A percentile compares a stretch with the other conserved stretches of the same genome.
These are phyloP conservation scores for Russula brevipes DNA, from an alignment of 768 basidiomycete genomes.

Conservation along the genomic window DNA sequence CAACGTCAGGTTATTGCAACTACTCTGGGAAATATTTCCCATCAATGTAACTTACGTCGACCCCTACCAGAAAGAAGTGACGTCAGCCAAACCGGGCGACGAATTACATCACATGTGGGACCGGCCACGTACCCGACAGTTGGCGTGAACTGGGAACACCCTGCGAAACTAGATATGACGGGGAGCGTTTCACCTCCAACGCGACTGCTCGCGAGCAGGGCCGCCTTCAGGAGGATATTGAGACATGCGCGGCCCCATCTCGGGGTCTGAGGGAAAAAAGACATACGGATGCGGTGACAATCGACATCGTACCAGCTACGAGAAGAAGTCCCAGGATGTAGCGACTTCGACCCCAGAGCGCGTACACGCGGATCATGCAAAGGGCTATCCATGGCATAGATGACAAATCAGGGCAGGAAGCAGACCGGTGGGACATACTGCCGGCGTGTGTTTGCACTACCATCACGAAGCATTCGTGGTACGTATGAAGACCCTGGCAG, in stretches of 20 bases:
- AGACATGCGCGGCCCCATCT: not conserved
- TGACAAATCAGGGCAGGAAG: not conserved
- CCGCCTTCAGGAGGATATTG: not conserved
- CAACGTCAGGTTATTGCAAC: not conserved
- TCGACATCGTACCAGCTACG: not conserved
- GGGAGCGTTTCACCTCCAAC: not conserved
- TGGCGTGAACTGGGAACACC: slow-evolving; percentile 8
- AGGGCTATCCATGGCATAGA: not conserved
- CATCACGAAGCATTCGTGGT: slow-evolving; percentile 3
- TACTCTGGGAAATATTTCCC: not conserved
- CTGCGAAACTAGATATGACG: slow-evolving; percentile 4
- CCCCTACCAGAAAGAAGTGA: not conserved
- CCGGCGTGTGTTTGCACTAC: not conserved
- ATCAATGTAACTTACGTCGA: slow-evolving; percentile 1
- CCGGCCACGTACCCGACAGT: not conserved
- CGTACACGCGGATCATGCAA: slow-evolving; percentile 7
- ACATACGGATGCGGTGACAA: not conserved
- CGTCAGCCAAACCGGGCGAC: not conserved
- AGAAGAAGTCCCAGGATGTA: not conserved
- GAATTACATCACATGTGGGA: not conserved
- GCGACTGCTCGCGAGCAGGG: not conserved
- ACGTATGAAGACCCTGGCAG: slow-evolving; percentile 2
- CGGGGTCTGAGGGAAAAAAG: not conserved
- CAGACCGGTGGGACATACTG: not conserved
- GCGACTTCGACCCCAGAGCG: slow-evolving; percentile 7